Conservation (phyloP, 1,284 basidiomycete genomes). For the Porodaedalea pini region DNA sequence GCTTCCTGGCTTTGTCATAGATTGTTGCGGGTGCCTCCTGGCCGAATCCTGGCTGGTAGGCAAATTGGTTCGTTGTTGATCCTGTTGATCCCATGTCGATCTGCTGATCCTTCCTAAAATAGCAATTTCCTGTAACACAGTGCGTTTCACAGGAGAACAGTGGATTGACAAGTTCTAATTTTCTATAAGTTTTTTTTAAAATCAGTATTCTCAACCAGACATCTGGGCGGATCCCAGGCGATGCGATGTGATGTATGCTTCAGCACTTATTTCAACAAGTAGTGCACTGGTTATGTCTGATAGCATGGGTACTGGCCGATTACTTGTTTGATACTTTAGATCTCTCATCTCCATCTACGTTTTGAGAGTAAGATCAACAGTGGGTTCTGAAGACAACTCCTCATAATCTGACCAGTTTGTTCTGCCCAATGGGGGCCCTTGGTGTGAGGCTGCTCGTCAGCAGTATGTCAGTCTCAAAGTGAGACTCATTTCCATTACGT, state of each 20-base stretch:
- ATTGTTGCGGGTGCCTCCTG: no score
- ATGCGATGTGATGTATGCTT: constrained; percentile 86
- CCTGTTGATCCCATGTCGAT: no score
- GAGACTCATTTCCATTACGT: constrained; percentile 92
- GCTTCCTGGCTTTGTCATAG: no score
- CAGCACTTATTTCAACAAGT: not conserved
- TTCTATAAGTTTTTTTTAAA: constrained; percentile 72
- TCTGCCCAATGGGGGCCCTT: constrained; percentile 90
- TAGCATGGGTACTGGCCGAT: constrained; percentile 86
- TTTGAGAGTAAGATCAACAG: constrained; percentile 66
- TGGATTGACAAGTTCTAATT: constrained; percentile 16
- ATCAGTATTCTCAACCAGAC: constrained; percentile 84
- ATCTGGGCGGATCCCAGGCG: constrained; percentile 87
- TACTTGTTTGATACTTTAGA: constrained; percentile 78
- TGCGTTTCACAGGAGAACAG: no score
- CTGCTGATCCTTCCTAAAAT: no score
- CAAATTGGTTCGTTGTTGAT: no score
- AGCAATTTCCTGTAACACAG: no score
- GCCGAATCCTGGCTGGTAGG: no score
- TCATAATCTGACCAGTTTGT: constrained; percentile 45
- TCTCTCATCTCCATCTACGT: constrained; percentile 60
- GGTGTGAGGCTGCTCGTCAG: constrained; percentile 68
- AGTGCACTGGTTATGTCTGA: constrained; percentile 5
- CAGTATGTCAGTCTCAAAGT: constrained; percentile 76
- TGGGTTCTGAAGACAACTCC: constrained; percentile 1